Evolutionary conservation across 2,329 filamentous ascomycete species (phyloP), one percentile per base, ranked within the genome.

Genomic region (Hypoxylon sp.): DNA sequence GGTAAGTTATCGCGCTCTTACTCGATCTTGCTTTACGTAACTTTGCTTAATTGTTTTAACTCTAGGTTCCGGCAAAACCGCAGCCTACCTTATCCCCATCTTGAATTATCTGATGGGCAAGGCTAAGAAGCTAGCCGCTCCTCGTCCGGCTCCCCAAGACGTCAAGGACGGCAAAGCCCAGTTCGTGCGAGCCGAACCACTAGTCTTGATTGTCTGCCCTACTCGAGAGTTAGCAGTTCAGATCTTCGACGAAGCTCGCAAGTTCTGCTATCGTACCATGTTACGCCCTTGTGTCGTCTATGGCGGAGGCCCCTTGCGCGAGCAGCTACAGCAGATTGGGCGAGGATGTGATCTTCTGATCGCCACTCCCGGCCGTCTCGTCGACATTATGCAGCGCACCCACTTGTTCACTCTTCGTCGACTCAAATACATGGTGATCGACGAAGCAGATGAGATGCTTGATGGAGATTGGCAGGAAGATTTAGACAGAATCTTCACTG

Each of bases 381-480:
- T 90, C 52, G 93, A 98, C 75, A 92, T 98, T 75, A 94, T 98
- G 83, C 83, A 90, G 44, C 89, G 91, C 33, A 88, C 90, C 0
- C 80, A 90, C 14, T 76, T 92, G 13, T 82, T 98, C 1, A 92
- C 90, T 0, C 84, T 98, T 57, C 85, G 86, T 22, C 92, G 95
- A 44, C 86, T 98, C 67, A 91, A 91, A 81, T 96, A 90, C 81
- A 88, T 88, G 71, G 88, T 98, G 71, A 90, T 99, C 69, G 96
- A 98, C 67, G 96, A 99, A 78, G 96, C 96, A 0, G 96, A 99
- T 77, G 95, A 99, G 82, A 91, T 99, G 85, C 86, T 99, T 0
- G 85, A 91, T 0, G 78, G 84, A 1, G 92, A 94, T 74, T 98
- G 96, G 93, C 87, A 91, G 42, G 85, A 89, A 0, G 90, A 94